Evolutionary conservation across 176 grass and related monocot species (phyloP).

Genomic region (Puya raimondii): DNA sequence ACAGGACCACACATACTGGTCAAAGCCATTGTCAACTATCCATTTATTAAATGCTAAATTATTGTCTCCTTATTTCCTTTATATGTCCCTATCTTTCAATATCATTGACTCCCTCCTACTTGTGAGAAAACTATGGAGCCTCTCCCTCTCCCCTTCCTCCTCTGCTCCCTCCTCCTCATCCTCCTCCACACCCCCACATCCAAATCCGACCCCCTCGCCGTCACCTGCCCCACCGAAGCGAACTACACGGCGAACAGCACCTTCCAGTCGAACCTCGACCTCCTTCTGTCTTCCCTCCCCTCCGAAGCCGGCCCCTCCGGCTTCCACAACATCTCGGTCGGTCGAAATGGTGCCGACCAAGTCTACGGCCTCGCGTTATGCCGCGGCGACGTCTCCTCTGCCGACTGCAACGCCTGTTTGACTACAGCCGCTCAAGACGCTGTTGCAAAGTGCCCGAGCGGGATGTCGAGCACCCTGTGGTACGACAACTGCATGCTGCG

Average conservation of each 20-base stretch:
- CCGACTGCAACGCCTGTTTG: slow-evolving; percentile 8
- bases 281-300: slow-evolving; percentile 23
- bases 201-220: too few relatives aligned
- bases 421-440: too few relatives aligned
- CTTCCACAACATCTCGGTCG: slow-evolving; percentile 5
- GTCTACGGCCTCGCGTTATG: slow-evolving; percentile 28
- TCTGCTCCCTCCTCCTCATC: slow-evolving; percentile 14
- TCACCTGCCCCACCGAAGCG: not conserved
- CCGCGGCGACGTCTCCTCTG: slow-evolving; percentile 29
- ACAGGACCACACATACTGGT: too few relatives aligned
- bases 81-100: too few relatives aligned
- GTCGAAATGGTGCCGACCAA: not conserved
- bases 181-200: not conserved
- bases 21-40: too few relatives aligned
- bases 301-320: not conserved
- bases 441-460: too few relatives aligned
- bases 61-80: too few relatives aligned
- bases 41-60: too few relatives aligned
- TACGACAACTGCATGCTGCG: slow-evolving; percentile 23
- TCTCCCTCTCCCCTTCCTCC: too few relatives aligned
- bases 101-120: not conserved
- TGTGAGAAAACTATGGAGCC: too few relatives aligned
- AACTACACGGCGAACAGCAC: slow-evolving; percentile 16
- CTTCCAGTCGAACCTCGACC: slow-evolving; percentile 19
- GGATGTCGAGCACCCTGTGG: not conserved